Evolutionary conservation across 1,139 yeast species (phyloP).

Genomic region (Saccharomyces uvarum): DNA sequence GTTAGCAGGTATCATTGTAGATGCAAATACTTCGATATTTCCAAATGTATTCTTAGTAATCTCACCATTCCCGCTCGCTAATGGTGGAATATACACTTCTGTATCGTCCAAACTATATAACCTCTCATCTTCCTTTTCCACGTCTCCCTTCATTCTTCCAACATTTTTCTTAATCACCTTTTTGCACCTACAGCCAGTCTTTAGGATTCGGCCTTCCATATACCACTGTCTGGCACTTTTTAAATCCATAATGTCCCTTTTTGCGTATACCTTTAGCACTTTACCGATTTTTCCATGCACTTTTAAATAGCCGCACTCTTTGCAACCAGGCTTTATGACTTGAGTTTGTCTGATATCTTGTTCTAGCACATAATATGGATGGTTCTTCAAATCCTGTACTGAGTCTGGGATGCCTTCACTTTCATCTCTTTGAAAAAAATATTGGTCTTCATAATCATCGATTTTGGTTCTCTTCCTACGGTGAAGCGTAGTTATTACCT

Average conservation of each 20-base stretch:
- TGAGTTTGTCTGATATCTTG: conserved; percentile 66
- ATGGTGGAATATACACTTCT: conserved; percentile 55
- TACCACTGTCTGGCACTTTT: conserved; percentile 84
- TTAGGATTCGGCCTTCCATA: conserved; percentile 66
- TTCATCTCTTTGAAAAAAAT: conserved; percentile 57
- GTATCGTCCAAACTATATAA: conserved; percentile 77
- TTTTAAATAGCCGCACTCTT: conserved; percentile 68
- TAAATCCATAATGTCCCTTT: conserved; percentile 56
- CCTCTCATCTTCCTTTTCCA: conserved; percentile 45
- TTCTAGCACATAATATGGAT: conserved; percentile 81
- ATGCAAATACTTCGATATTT: conserved; percentile 69
- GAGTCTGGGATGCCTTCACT: conserved; percentile 85
- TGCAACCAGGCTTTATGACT: conserved; percentile 49
- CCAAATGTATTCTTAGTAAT: conserved; percentile 74
- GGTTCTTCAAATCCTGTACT: conserved; percentile 74
- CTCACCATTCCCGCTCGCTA: conserved; percentile 44
- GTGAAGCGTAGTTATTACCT: conserved; percentile 23
- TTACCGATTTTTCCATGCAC: conserved; percentile 33
- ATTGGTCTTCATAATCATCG: conserved; percentile 65
- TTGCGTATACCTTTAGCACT: conserved; percentile 49
- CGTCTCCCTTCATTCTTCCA: conserved; percentile 28
- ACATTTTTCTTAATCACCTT: conserved; percentile 36
- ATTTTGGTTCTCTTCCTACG: conserved; percentile 37
- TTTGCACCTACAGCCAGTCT: conserved; percentile 60
- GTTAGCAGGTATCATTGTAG: conserved; percentile 77